Evolutionary conservation across 495 filamentous ascomycete genomes (phyloP).

Genomic region (Xylaria cubensis): DNA sequence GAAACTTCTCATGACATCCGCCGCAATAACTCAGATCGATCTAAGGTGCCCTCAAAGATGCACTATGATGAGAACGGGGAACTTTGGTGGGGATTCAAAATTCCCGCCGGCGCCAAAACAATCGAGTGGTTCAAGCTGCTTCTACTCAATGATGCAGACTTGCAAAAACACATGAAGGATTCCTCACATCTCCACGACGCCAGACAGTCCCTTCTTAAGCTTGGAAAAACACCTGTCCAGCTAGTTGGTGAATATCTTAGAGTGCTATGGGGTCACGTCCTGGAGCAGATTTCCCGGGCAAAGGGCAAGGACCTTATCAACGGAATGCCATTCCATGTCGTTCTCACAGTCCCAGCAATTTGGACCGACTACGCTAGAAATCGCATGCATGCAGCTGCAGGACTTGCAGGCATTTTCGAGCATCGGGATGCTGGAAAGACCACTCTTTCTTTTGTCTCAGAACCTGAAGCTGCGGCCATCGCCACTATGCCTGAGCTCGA

Average conservation of each 20-base stretch:
- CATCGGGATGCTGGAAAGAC: slow-evolving; percentile 31
- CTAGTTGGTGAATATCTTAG: slow-evolving; percentile 7
- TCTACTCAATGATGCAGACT: background rate
- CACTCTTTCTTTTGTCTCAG: slow-evolving; percentile 55
- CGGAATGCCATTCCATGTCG: slow-evolving; percentile 49
- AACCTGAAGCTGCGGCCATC: slow-evolving; percentile 65
- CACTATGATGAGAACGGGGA: slow-evolving; percentile 36
- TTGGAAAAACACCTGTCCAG: background rate
- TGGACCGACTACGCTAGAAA: slow-evolving; percentile 62
- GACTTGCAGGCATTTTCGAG: slow-evolving; percentile 35
- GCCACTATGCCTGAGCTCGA: slow-evolving; percentile 56
- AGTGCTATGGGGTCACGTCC: background rate
- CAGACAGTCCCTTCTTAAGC: background rate
- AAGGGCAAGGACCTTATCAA: slow-evolving; percentile 45
- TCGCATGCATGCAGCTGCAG: slow-evolving; percentile 50
- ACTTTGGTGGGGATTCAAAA: slow-evolving; percentile 59
- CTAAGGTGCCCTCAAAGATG: slow-evolving; percentile 1
- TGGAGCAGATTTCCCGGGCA: slow-evolving; percentile 4
- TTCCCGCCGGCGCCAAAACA: slow-evolving; percentile 48
- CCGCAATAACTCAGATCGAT: background rate
- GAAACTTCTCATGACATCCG: slow-evolving; percentile 5
- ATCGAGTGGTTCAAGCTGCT: slow-evolving; percentile 63
- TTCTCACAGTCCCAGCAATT: slow-evolving; percentile 63
- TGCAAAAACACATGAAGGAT: slow-evolving; percentile 35
- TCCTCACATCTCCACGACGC: slow-evolving; percentile 10